Percentiles rank a stretch among this genome's conserved stretches.
Evolutionary conservation across 768 basidiomycete genomes (phyloP).

Genomic region (Rossbeevera mucosa): DNA sequence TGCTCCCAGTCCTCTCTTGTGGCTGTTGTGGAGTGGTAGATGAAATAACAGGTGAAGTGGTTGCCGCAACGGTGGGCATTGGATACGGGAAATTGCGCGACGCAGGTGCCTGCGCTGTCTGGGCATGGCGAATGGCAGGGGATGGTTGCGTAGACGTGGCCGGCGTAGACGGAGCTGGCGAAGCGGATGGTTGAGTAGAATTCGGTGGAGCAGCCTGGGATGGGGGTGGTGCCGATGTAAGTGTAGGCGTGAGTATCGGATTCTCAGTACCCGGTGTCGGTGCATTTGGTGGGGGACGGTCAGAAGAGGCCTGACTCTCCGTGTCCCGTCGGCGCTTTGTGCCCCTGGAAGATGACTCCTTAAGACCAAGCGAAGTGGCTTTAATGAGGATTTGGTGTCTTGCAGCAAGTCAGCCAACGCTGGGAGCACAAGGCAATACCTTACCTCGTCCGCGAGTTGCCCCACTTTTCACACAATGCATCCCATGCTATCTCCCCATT

Average conservation of each 20-base stretch:
- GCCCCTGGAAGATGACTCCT: conserved; percentile 65
- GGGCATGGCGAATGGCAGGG: conserved; percentile 29
- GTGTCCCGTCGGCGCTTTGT: conserved; percentile 55
- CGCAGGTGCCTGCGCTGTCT: conserved; percentile 25
- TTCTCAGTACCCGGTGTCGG: conserved; percentile 21
- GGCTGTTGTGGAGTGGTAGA: conserved; percentile 38
- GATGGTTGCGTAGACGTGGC: conserved; percentile 34
- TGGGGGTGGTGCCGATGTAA: conserved; percentile 25
- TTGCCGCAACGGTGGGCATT: conserved; percentile 67
- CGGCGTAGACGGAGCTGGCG: conserved; percentile 26
- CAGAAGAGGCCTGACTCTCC: conserved; percentile 29
- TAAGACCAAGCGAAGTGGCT: conserved; percentile 72
- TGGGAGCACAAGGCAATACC: conserved; percentile 9
- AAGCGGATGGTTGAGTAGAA: conserved; percentile 20
- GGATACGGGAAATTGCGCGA: conserved; percentile 52
- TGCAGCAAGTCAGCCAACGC: conserved; percentile 4
- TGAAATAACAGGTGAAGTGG: conserved; percentile 53
- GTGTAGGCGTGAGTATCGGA: conserved; percentile 11
- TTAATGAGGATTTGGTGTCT: conserved; percentile 84
- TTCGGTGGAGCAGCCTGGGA: conserved; percentile 31
- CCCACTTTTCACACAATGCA: conserved; percentile 70
- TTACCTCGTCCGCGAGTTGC: conserved; percentile 67
- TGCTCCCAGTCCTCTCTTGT: conserved; percentile 21
- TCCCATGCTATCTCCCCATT: conserved; percentile 69
- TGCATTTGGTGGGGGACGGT: conserved; percentile 21